Evolutionary conservation across 73 alveolate species (phyloP).

Genomic region (Symbiodinium pilosum): DNA sequence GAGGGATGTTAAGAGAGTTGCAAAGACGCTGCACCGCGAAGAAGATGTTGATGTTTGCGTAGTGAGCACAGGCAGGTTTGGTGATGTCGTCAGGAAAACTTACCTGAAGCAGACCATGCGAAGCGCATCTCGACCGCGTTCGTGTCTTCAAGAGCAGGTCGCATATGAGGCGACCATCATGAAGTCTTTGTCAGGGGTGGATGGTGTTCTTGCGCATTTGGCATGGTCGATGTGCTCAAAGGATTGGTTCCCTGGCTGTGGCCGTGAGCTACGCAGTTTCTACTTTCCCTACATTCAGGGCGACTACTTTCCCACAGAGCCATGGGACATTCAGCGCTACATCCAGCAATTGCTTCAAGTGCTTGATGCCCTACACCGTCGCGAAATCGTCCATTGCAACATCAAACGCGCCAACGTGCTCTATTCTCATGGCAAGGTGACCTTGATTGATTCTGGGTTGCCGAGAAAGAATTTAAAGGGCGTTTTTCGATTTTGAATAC

Average conservation of each 20-base stretch:
- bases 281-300: slow-evolving; percentile 54
- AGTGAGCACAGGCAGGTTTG: no score
- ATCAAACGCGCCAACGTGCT: slow-evolving; percentile 66
- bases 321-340: slow-evolving; percentile 25
- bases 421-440: slow-evolving; percentile 13
- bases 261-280: slow-evolving; percentile 33
- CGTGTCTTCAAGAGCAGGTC: no score
- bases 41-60: no score
- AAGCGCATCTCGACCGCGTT: no score
- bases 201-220: slow-evolving; percentile 30
- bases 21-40: no score
- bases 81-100: no score
- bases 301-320: slow-evolving; percentile 45
- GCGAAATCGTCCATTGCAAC: slow-evolving; percentile 65
- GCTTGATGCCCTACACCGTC: slow-evolving; percentile 34
- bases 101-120: no score
- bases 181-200: slow-evolving; percentile 39
- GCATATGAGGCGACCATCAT: slow-evolving; percentile 42
- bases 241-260: slow-evolving; percentile 23
- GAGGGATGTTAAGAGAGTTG: no score
- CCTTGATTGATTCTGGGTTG: slow-evolving; percentile 53
- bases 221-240: slow-evolving; percentile 36
- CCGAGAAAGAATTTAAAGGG: no score
- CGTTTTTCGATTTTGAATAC: no score
- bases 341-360: slow-evolving; percentile 56